These are phyloP conservation scores for Pezicula radicicola DNA, from an alignment of 2,329 filamentous ascomycete species.

Conservation along the genomic window DNA sequence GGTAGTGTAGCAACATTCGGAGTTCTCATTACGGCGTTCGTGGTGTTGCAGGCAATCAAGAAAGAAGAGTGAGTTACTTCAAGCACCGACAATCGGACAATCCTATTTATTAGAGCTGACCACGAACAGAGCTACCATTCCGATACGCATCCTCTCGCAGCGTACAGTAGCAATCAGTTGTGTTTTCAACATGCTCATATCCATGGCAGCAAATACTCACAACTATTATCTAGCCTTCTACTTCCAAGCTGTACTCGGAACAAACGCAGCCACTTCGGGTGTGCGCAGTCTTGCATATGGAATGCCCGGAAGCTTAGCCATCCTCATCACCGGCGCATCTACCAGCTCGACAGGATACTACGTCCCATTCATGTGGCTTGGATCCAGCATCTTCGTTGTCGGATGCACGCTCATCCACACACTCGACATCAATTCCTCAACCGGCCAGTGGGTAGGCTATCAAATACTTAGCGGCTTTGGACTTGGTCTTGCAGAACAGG, in stretches of 20 bases:
- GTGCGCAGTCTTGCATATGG: slow-evolving; percentile 19
- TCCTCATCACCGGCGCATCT: too few species aligned
- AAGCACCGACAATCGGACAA: slow-evolving; percentile 35
- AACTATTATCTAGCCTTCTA: slow-evolving; percentile 24
- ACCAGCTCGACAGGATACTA: too few species aligned
- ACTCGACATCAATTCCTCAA: too few species aligned
- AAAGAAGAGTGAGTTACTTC: too few species aligned
- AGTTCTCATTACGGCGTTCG: slow-evolving; percentile 27
- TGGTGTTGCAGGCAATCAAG: slow-evolving; percentile 31
- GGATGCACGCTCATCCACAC: too few species aligned
- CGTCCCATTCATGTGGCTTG: too few species aligned
- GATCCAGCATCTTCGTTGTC: too few species aligned
- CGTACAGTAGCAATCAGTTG: slow-evolving; percentile 21
- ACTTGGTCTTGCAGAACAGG: slow-evolving; percentile 38
- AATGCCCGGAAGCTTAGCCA: neutral
- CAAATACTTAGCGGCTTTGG: too few species aligned
- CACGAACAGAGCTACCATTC: slow-evolving; percentile 35
- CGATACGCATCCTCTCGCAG: slow-evolving; percentile 30
- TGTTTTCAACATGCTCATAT: neutral
- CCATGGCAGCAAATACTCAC: slow-evolving; percentile 3
- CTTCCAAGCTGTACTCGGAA: slow-evolving; percentile 27
- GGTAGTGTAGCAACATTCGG: slow-evolving; percentile 35
- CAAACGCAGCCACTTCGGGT: slow-evolving; percentile 15
- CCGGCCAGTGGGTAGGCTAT: too few species aligned
- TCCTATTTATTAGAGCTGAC: slow-evolving; percentile 26